A percentile compares a stretch with the other conserved stretches of the same genome.
Evolutionary conservation across 2,329 filamentous ascomycete species (phyloP).

Genomic region (Pseudogymnoascus sp.): DNA sequence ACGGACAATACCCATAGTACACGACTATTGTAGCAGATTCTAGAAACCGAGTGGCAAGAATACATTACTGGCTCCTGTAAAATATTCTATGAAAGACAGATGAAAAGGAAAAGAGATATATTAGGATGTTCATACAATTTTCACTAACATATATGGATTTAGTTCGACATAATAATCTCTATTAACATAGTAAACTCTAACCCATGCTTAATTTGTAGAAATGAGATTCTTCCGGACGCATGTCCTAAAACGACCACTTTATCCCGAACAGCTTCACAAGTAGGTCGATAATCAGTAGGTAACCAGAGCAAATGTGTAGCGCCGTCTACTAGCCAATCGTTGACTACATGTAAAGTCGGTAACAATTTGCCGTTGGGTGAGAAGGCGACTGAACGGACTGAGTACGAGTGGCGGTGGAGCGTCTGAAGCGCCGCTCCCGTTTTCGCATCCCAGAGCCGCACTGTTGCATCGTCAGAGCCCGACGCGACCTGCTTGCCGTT

Average conservation of each 20-base stretch:
- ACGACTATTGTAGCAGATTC: too few species aligned
- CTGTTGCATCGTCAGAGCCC: not conserved
- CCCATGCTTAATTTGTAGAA: not conserved
- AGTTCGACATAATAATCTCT: not conserved
- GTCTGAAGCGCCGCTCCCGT: not conserved
- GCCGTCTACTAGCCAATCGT: conserved; percentile 10
- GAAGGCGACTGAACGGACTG: too few species aligned
- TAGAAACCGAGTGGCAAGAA: too few species aligned
- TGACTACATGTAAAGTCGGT: conserved; percentile 2
- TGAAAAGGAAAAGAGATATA: too few species aligned
- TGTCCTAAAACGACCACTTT: not conserved
- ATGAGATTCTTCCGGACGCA: not conserved
- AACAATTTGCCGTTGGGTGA: conserved; percentile 4
- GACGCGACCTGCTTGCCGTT: conserved; percentile 6
- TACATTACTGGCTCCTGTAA: too few species aligned
- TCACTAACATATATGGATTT: not conserved
- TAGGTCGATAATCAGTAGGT: conserved; percentile 11
- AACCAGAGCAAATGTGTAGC: conserved; percentile 9
- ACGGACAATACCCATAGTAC: too few species aligned
- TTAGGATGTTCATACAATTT: too few species aligned
- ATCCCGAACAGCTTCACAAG: conserved; percentile 1
- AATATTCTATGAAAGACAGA: too few species aligned
- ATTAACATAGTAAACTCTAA: not conserved
- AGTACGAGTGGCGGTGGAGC: too few species aligned
- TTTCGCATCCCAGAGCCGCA: conserved; percentile 3